Conservation (phyloP, 2,329 filamentous ascomycete species). For the Sordariomycetes sp. region DNA sequence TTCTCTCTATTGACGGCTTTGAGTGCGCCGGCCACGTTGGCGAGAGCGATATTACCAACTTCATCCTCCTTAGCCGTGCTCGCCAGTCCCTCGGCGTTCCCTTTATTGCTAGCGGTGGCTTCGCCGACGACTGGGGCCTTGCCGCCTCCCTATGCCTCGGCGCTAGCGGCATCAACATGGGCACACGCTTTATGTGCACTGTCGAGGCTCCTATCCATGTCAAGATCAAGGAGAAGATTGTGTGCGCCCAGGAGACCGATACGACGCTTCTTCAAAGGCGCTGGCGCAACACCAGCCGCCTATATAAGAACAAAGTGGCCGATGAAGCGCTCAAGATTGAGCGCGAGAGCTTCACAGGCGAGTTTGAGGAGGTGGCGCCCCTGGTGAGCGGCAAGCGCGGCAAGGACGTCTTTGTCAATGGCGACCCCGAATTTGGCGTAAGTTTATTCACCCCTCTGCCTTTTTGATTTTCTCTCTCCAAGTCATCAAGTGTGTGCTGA, state of each 20-base stretch:
- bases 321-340: slow-evolving; percentile 75
- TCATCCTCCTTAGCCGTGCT: slow-evolving; percentile 77
- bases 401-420: slow-evolving; percentile 82
- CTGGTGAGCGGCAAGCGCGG: slow-evolving; percentile 87
- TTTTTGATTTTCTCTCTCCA: slow-evolving; percentile 7
- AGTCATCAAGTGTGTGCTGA: slow-evolving; percentile 6
- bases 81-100: slow-evolving; percentile 77
- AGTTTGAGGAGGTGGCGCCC: slow-evolving; percentile 82
- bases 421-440: slow-evolving; percentile 84
- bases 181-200: slow-evolving; percentile 95
- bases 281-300: slow-evolving; percentile 85
- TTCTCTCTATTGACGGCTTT: slow-evolving; percentile 93
- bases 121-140: slow-evolving; percentile 87
- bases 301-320: slow-evolving; percentile 88
- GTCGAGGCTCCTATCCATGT: slow-evolving; percentile 84
- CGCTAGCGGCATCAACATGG: slow-evolving; percentile 96
- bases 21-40: slow-evolving; percentile 91
- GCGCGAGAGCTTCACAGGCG: slow-evolving; percentile 69
- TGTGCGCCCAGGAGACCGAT: slow-evolving; percentile 79
- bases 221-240: slow-evolving; percentile 91
- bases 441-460: no score
- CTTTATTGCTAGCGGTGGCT: slow-evolving; percentile 93
- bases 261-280: slow-evolving; percentile 79
- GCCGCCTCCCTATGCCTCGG: slow-evolving; percentile 85
- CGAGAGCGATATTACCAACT: slow-evolving; percentile 81